Percentiles rank a stretch among this genome's conserved stretches.
Conservation (phyloP, 2,329 filamentous ascomycete species). For the Diplodia sapinea region DNA sequence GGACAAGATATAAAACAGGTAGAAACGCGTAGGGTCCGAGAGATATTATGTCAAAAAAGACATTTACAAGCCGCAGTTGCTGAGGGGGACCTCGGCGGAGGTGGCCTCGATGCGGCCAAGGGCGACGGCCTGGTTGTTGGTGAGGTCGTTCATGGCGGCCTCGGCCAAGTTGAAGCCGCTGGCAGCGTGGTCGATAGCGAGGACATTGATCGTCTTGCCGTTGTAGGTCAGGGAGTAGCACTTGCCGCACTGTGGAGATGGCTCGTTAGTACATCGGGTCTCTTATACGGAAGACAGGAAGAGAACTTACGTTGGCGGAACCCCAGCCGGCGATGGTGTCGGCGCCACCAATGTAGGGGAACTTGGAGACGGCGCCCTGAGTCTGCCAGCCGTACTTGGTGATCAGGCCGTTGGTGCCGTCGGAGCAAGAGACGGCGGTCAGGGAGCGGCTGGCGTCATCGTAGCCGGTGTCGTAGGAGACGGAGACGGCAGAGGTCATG, state of each 20-base stretch:
- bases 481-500: slow-evolving; percentile 40
- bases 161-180: slow-evolving; percentile 58
- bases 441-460: slow-evolving; percentile 65
- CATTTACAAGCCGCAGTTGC: slow-evolving; percentile 43
- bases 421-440: slow-evolving; percentile 67
- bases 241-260: slow-evolving; percentile 54
- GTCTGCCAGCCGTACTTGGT: slow-evolving; percentile 64
- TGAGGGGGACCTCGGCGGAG: slow-evolving; percentile 46
- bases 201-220: slow-evolving; percentile 54
- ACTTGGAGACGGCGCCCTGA: slow-evolving; percentile 53
- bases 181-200: slow-evolving; percentile 56
- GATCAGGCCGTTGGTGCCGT: slow-evolving; percentile 70
- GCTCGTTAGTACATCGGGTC: slow-evolving; percentile 2
- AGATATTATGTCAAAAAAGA: background rate
- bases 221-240: slow-evolving; percentile 60
- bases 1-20: background rate
- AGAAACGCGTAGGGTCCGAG: background rate
- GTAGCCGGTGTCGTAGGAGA: slow-evolving; percentile 76
- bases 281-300: background rate
- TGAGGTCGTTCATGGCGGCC: slow-evolving; percentile 52
- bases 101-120: slow-evolving; percentile 54
- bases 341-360: slow-evolving; percentile 58
- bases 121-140: slow-evolving; percentile 47
- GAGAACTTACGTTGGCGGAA: slow-evolving; percentile 39
- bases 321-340: slow-evolving; percentile 57